These are phyloP conservation scores for Ceratobasidium sp. DNA, from an alignment of 1,284 basidiomycete genomes.

Conservation along the genomic window DNA sequence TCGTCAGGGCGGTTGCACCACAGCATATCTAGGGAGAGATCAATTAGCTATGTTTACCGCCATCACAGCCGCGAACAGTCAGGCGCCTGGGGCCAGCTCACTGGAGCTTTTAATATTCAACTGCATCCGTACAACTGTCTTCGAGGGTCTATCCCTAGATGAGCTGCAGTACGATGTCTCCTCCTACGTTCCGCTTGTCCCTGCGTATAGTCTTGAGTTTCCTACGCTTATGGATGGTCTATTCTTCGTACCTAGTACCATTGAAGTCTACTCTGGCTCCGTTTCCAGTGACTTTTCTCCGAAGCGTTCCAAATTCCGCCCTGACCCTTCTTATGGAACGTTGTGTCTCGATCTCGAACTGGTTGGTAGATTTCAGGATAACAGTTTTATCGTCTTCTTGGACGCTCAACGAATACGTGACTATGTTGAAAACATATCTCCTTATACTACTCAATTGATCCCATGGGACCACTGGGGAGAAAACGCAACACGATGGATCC, in stretches of 20 bases:
- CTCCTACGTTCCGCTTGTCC: neutral
- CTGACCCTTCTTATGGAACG: too few species aligned
- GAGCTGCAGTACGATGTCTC: neutral
- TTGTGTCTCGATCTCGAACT: too few species aligned
- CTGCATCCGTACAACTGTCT: too few species aligned
- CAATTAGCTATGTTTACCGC: neutral
- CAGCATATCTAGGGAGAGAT: conserved; percentile 5
- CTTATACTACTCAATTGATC: neutral
- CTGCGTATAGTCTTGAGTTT: neutral
- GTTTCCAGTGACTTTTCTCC: neutral
- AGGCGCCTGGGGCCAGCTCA: neutral
- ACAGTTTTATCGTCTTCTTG: neutral
- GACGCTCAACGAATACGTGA: neutral
- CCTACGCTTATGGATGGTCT: neutral
- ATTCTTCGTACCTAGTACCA: neutral
- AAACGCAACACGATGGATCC: conserved; percentile 29
- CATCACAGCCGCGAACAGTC: neutral
- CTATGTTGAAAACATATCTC: neutral
- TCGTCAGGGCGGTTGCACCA: neutral
- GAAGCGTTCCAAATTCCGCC: too few species aligned
- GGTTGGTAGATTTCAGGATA: neutral
- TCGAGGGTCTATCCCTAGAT: too few species aligned
- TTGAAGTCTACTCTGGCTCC: neutral
- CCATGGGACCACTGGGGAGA: conserved; percentile 28
- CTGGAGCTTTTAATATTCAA: too few species aligned